Percentiles rank a stretch among this genome's conserved stretches.
Evolutionary conservation across 75 land plant genomes (phyloP).

Genomic region (Cupressus sempervirens): DNA sequence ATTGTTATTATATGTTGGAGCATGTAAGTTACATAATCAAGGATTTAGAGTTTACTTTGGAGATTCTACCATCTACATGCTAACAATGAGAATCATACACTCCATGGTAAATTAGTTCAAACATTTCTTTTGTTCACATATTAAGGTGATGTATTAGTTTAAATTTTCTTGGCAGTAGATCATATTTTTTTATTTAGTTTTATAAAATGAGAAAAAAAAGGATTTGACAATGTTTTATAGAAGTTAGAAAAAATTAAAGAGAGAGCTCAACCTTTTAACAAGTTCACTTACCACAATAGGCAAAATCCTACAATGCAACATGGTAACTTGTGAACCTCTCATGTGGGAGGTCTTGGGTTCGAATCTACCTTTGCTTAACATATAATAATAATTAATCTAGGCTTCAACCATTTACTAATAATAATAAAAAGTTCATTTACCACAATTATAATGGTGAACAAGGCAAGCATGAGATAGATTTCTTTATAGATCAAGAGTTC

Average conservation of each 20-base stretch:
- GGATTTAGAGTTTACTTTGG: no score
- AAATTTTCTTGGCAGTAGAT: neutral
- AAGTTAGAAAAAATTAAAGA: slow-evolving; percentile 20
- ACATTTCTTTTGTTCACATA: neutral
- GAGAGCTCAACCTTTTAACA: slow-evolving; percentile 27
- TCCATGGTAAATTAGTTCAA: slow-evolving; percentile 53
- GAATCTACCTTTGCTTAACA: no score
- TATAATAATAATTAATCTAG: no score
- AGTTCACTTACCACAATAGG: slow-evolving; percentile 59
- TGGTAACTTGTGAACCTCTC: no score
- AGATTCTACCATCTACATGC: no score
- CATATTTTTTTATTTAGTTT: neutral
- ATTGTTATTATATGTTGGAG: no score
- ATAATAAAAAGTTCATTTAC: slow-evolving; percentile 50
- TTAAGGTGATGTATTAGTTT: neutral
- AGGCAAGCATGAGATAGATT: slow-evolving; percentile 27
- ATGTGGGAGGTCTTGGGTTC: no score
- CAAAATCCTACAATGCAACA: no score
- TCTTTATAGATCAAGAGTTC: neutral
- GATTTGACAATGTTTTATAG: slow-evolving; percentile 60
- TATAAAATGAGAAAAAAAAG: slow-evolving; percentile 42
- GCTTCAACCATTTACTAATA: no score
- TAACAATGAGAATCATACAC: slow-evolving; percentile 31
- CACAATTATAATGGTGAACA: slow-evolving; percentile 75
- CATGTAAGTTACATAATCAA: no score